Percentiles rank a stretch among this genome's conserved stretches.
These are phyloP conservation scores for Paxillus rubicundulus DNA, from an alignment of 768 basidiomycete genomes.

Conservation along the genomic window DNA sequence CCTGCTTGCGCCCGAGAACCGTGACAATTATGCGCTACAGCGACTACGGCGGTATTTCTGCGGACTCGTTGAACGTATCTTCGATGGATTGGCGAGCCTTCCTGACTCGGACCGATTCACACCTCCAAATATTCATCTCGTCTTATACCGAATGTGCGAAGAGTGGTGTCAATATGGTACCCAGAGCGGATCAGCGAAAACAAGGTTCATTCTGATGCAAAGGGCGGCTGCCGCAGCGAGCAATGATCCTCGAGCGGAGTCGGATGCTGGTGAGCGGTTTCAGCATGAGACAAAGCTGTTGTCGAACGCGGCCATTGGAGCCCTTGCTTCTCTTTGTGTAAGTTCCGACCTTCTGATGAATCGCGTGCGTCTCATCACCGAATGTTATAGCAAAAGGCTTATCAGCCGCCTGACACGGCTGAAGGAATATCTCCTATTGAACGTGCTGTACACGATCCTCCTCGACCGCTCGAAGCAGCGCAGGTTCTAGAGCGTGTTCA, in stretches of 20 bases:
- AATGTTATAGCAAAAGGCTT: slow-evolving; percentile 67
- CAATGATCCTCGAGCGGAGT: slow-evolving; percentile 52
- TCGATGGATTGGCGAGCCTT: slow-evolving; percentile 67
- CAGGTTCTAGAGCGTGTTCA: slow-evolving; percentile 63
- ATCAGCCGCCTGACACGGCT: slow-evolving; percentile 59
- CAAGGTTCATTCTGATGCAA: slow-evolving; percentile 69
- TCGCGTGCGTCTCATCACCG: slow-evolving; percentile 1
- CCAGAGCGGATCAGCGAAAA: slow-evolving; percentile 69
- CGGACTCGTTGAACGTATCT: slow-evolving; percentile 81
- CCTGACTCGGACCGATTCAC: slow-evolving; percentile 78
- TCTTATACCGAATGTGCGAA: slow-evolving; percentile 82
- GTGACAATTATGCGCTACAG: slow-evolving; percentile 75
- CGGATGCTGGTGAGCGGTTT: slow-evolving; percentile 55
- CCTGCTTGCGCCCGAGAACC: slow-evolving; percentile 66
- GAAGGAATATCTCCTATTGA: slow-evolving; percentile 63
- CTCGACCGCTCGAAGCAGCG: slow-evolving; percentile 51
- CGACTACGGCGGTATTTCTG: slow-evolving; percentile 88
- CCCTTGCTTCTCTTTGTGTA: slow-evolving; percentile 85
- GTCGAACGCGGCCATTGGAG: slow-evolving; percentile 81
- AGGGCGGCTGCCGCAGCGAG: slow-evolving; percentile 55
- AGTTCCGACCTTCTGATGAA: slow-evolving; percentile 34
- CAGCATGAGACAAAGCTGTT: slow-evolving; percentile 68
- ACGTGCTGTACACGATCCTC: slow-evolving; percentile 45
- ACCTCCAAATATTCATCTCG: slow-evolving; percentile 69
- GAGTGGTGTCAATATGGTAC: slow-evolving; percentile 91